phyloP scores from a whole-genome alignment of 306 rosid genomes.

The Hippophae gyantsensis region DNA sequence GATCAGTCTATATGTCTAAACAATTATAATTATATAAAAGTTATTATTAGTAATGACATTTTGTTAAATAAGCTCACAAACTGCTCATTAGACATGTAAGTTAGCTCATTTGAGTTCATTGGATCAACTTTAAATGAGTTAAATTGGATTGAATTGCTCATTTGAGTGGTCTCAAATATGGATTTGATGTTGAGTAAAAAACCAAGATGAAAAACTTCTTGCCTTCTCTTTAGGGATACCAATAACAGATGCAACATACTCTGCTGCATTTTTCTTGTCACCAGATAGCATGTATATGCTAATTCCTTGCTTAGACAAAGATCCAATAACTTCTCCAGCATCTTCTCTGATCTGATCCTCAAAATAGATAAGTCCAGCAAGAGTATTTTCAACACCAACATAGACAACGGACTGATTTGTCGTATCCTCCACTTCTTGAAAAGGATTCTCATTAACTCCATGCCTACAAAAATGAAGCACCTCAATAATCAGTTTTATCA shows the following conservation, averaged over 20 bases:
- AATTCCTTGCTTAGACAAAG: conserved; percentile 62
- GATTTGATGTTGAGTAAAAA: background rate
- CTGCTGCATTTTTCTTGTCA: conserved; percentile 75
- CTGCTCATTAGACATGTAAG: too few relatives aligned
- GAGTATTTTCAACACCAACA: conserved; percentile 62
- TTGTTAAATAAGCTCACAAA: too few relatives aligned
- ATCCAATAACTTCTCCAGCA: conserved; percentile 52
- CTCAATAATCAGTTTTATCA: background rate
- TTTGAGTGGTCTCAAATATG: background rate
- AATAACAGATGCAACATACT: conserved; percentile 78
- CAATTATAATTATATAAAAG: too few relatives aligned
- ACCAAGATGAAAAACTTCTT: conserved; percentile 7
- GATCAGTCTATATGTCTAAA: too few relatives aligned
- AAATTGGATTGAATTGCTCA: too few relatives aligned
- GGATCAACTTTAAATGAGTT: too few relatives aligned
- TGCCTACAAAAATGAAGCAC: conserved; percentile 40
- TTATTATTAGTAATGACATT: too few relatives aligned
- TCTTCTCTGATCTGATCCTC: conserved; percentile 92
- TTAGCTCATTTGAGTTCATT: too few relatives aligned
- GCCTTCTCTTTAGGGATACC: conserved; percentile 83
- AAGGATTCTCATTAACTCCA: conserved; percentile 41
- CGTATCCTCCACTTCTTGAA: conserved; percentile 41
- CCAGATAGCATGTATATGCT: conserved; percentile 81
- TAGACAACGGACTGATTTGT: conserved; percentile 64
- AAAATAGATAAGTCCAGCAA: conserved; percentile 70